Evolutionary conservation across 805 yeast genomes (phyloP).

Genomic region (Jamesozyma rosinii): DNA sequence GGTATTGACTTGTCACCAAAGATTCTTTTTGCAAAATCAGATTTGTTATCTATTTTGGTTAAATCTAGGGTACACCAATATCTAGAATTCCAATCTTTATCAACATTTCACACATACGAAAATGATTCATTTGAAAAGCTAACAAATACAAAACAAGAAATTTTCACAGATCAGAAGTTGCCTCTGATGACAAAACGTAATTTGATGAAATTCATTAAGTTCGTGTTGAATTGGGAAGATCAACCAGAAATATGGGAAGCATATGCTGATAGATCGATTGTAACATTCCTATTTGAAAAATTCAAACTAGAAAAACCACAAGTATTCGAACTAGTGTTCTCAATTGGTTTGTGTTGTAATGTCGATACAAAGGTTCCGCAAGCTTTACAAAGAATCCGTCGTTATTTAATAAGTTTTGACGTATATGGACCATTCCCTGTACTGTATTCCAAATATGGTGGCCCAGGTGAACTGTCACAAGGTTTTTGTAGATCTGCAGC

Average conservation of each 20-base stretch:
- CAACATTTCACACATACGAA: slow-evolving; percentile 88
- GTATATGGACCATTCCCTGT: slow-evolving; percentile 94
- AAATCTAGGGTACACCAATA: slow-evolving; percentile 84
- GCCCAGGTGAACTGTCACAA: slow-evolving; percentile 91
- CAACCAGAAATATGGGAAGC: slow-evolving; percentile 49
- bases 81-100: slow-evolving; percentile 81
- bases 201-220: slow-evolving; percentile 81
- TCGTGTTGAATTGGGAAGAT: slow-evolving; percentile 62
- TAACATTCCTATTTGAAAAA: slow-evolving; percentile 48
- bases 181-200: slow-evolving; percentile 68
- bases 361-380: slow-evolving; percentile 54
- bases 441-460: slow-evolving; percentile 84
- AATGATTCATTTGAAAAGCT: slow-evolving; percentile 83
- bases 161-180: slow-evolving; percentile 79
- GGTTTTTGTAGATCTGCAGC: slow-evolving; percentile 98
- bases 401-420: slow-evolving; percentile 77
- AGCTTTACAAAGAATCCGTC: slow-evolving; percentile 71
- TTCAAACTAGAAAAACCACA: slow-evolving; percentile 70
- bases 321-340: slow-evolving; percentile 70
- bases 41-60: slow-evolving; percentile 65
- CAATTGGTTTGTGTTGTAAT: slow-evolving; percentile 71
- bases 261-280: slow-evolving; percentile 48
- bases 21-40: slow-evolving; percentile 83
- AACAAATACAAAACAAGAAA: slow-evolving; percentile 81
- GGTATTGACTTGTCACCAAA: slow-evolving; percentile 85